Evolutionary conservation across 352 stramenopile species (phyloP).

Genomic region (Phytophthora rubi): DNA sequence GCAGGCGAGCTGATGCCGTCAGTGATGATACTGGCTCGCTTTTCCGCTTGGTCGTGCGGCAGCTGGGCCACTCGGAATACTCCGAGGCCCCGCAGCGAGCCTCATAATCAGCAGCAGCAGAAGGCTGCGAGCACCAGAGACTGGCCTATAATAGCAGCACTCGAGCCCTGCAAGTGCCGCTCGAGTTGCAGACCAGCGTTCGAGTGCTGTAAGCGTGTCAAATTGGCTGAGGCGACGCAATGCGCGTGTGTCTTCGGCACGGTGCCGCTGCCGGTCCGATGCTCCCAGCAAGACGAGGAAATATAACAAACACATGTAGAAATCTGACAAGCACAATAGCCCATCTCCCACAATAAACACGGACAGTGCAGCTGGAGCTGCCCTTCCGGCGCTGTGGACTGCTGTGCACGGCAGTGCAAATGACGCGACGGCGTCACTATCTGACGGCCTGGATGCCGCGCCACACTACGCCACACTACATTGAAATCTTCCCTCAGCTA

Average conservation of each 20-base stretch:
- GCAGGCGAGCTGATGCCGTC: not conserved
- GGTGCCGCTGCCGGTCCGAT: constrained; percentile 2
- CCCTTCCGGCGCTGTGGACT: not conserved
- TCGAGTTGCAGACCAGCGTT: not conserved
- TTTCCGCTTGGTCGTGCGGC: not conserved
- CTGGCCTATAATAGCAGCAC: not conserved
- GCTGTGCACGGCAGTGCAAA: not conserved
- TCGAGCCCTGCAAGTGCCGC: too few species aligned
- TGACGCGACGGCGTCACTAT: not conserved
- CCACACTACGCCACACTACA: not conserved
- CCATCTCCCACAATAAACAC: not conserved
- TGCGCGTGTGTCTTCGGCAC: constrained; percentile 20
- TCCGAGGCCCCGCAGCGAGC: constrained; percentile 1
- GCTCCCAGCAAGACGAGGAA: not conserved
- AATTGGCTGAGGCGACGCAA: constrained; percentile 16
- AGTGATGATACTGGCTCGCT: not conserved
- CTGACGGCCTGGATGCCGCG: not conserved
- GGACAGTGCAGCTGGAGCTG: not conserved
- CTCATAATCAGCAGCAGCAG: constrained; percentile 16
- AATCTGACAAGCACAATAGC: constrained; percentile 1
- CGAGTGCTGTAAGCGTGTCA: constrained; percentile 18
- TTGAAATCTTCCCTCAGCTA: not conserved
- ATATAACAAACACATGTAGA: not conserved
- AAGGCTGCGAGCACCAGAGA: not conserved
- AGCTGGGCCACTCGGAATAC: constrained; percentile 28